phyloP scores from a whole-genome alignment of 2,329 filamentous ascomycete species.

The Fusarium pseudocircinatum region DNA sequence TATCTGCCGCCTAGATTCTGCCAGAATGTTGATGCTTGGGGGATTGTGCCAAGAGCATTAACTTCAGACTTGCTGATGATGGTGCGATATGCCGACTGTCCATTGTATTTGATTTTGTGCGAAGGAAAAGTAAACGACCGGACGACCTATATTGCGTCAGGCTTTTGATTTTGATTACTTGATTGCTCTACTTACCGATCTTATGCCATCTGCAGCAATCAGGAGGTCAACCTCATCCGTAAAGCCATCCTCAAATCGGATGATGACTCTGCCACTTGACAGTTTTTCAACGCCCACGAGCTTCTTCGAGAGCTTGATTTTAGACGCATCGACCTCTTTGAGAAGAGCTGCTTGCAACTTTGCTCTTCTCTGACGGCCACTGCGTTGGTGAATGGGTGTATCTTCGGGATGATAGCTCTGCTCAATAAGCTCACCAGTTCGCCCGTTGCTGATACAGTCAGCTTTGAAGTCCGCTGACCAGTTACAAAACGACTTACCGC shows the following conservation, averaged over 20 bases:
- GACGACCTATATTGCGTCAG: constrained; percentile 46
- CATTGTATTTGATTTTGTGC: constrained; percentile 57
- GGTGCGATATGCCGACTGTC: constrained; percentile 47
- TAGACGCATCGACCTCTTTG: constrained; percentile 53
- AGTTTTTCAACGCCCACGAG: constrained; percentile 53
- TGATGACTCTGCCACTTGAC: constrained; percentile 47
- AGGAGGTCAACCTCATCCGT: constrained; percentile 55
- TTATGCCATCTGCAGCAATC: constrained; percentile 63
- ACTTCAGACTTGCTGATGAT: constrained; percentile 42
- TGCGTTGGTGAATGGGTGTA: constrained; percentile 39
- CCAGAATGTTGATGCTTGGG: constrained; percentile 46
- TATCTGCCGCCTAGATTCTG: constrained; percentile 45
- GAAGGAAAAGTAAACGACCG: constrained; percentile 53
- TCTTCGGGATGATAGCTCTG: constrained; percentile 33
- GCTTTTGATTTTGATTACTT: fast-evolving
- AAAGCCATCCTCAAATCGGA: constrained; percentile 58
- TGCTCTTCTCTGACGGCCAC: constrained; percentile 46
- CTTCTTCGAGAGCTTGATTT: constrained; percentile 57
- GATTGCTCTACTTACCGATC: constrained; percentile 49
- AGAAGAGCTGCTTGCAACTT: constrained; percentile 60
- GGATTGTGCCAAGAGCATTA: constrained; percentile 44
- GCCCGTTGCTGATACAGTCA: constrained; percentile 42
- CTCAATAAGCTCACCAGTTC: constrained; percentile 44
- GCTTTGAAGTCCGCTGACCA: neutral
- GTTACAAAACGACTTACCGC: constrained; percentile 18